Base-by-base conservation (phyloP, 495 filamentous ascomycete species). In the Lentithecium fluviatile region DNA sequence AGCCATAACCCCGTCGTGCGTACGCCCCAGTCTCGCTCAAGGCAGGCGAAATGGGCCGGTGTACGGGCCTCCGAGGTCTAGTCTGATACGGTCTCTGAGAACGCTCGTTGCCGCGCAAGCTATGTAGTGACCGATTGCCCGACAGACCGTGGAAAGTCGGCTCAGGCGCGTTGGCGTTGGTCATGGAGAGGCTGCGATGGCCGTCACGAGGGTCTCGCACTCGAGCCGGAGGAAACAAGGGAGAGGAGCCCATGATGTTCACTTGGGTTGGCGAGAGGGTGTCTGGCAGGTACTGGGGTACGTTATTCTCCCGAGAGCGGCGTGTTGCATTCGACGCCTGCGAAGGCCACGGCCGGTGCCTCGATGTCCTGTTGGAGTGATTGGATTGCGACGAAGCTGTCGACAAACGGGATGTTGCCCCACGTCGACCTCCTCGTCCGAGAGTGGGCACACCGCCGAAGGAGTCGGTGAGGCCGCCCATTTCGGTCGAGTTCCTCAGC, bases 401-500 rank as follows among this genome's bases (percentile, higher is more conserved):
- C 20, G 71, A 70, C 20, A 68, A 56, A 11, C 69, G 47, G 11
- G 70, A 53, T 8, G 56, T 34, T 25, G 71, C 56, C 11, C 67
- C 66, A 43, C 70, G 58, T 29, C 69, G 70, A 50, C 69, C 19
- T 4, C 45, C 45, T 10, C 64, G 58, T 6, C 69, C 67, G 29
- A 68, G 53, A 13, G 56, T 60, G 2, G 72, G 73, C 29, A 82
- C 67, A 11, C 80, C 75, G 34, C 80, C 75, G 34, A 77, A 69
- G 5, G 81, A 78, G 25, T 76, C 76, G 62, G 80, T 79, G 57
- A 88, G 83, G 46, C 81, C 72, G 7, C 85, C 87, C 0, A 82
- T 81, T 71, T 89, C 87, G 0, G 85, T 89, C 0, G 79, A 85
- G 8, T 81, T 88, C 69, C 80, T 87, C 42, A 89, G 79, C 85